These are phyloP conservation scores for Wallacemonas sp. DNA, from an alignment of 208 protist genomes.

Conservation along the genomic window DNA sequence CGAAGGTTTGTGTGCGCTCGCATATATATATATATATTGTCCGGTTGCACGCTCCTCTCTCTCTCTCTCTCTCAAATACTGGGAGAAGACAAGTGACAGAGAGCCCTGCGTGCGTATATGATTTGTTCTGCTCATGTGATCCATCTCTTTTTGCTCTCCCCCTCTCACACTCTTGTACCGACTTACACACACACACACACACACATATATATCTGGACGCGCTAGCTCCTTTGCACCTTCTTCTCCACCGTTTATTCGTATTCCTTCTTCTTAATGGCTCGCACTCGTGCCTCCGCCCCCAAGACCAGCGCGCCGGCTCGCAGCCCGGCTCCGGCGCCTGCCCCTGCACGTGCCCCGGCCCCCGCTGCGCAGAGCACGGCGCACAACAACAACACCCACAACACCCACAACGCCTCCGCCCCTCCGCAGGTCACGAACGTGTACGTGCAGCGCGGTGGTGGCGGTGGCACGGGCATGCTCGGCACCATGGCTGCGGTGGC, in stretches of 20 bases:
- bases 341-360: too few relatives aligned
- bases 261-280: slow-evolving; percentile 15
- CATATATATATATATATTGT: too few relatives aligned
- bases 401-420: neutral
- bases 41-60: neutral
- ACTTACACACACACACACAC: too few relatives aligned
- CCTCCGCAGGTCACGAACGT: slow-evolving; percentile 24
- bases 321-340: slow-evolving; percentile 9
- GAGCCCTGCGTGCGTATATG: slow-evolving; percentile 17
- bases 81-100: neutral
- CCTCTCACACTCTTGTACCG: too few relatives aligned
- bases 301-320: slow-evolving; percentile 14
- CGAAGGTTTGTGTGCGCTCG: too few relatives aligned
- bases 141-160: slow-evolving; percentile 9
- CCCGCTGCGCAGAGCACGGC: slow-evolving; percentile 7
- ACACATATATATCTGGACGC: neutral
- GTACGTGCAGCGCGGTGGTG: slow-evolving; percentile 42
- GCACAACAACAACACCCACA: slow-evolving; percentile 7
- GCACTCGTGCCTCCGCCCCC: slow-evolving; percentile 23
- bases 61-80: neutral
- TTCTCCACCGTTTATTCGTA: neutral
- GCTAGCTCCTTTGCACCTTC: too few relatives aligned
- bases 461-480: slow-evolving; percentile 42
- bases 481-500: slow-evolving; percentile 60
- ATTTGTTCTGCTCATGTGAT: slow-evolving; percentile 11